Evolutionary conservation across 1,139 yeast genomes (phyloP).

Genomic region (Pichia sp.): DNA sequence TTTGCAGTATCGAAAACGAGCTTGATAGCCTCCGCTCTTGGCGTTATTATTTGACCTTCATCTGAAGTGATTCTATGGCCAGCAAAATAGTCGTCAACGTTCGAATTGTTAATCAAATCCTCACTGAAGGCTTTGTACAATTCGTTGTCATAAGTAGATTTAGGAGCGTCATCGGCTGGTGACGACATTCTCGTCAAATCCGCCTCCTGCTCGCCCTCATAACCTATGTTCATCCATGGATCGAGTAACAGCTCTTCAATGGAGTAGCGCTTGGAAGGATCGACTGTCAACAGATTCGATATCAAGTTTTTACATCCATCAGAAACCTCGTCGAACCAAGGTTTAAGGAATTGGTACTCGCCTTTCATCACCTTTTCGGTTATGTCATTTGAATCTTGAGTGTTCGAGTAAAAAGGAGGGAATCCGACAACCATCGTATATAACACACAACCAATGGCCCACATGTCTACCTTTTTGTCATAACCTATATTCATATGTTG

Average conservation of each 20-base stretch:
- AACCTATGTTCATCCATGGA: constrained; percentile 46
- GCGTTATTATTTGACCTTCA: constrained; percentile 26
- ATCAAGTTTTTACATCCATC: constrained; percentile 52
- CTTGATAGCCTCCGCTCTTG: constrained; percentile 35
- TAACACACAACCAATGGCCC: constrained; percentile 62
- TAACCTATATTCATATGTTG: constrained; percentile 56
- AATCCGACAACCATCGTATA: constrained; percentile 60
- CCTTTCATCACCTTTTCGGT: constrained; percentile 59
- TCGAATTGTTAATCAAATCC: constrained; percentile 21
- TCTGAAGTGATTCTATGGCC: constrained; percentile 23
- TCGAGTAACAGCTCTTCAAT: constrained; percentile 51
- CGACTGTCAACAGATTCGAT: constrained; percentile 49
- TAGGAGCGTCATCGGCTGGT: constrained; percentile 29
- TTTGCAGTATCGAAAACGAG: constrained; percentile 34
- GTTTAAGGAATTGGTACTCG: constrained; percentile 52
- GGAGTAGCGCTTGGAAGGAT: constrained; percentile 49
- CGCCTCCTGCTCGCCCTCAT: constrained; percentile 21
- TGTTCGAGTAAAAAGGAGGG: constrained; percentile 59
- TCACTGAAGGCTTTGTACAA: constrained; percentile 27
- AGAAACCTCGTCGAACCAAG: constrained; percentile 65
- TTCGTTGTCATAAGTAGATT: constrained; percentile 25
- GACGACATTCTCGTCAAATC: constrained; percentile 14
- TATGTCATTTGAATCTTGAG: constrained; percentile 46
- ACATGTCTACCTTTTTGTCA: constrained; percentile 60
- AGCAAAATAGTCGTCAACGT: constrained; percentile 22